Percentiles rank a stretch among this genome's conserved stretches.
phyloP scores from a whole-genome alignment of 2,329 filamentous ascomycete genomes.

The Scleromitrula shiraiana region DNA sequence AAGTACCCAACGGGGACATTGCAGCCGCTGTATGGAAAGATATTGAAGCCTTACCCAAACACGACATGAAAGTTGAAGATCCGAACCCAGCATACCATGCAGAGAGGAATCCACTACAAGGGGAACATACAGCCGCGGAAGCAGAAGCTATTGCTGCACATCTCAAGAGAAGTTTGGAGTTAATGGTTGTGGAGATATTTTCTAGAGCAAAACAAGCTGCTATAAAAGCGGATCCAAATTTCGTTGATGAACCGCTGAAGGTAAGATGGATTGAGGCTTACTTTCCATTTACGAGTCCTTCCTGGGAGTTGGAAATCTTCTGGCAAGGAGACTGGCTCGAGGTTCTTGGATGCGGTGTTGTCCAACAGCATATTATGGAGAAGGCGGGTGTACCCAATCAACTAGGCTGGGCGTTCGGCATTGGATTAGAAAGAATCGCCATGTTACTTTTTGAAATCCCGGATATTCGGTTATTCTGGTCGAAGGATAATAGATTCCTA shows the following conservation, averaged over 20 bases:
- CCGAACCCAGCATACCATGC: slow-evolving; percentile 69
- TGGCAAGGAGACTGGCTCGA: slow-evolving; percentile 95
- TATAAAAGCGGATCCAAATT: slow-evolving; percentile 39
- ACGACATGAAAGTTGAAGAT: slow-evolving; percentile 73
- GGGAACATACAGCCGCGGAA: slow-evolving; percentile 64
- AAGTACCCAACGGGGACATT: slow-evolving; percentile 49
- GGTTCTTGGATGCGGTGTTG: slow-evolving; percentile 85
- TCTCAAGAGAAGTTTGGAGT: slow-evolving; percentile 80
- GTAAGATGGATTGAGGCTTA: slow-evolving; percentile 95
- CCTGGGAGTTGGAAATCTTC: slow-evolving; percentile 93
- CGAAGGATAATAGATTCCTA: slow-evolving; percentile 74
- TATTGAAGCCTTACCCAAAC: slow-evolving; percentile 61
- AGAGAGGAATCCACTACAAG: slow-evolving; percentile 76
- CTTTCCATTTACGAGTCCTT: slow-evolving; percentile 94
- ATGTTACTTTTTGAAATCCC: slow-evolving; percentile 97
- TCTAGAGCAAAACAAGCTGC: slow-evolving; percentile 64
- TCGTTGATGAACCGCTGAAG: slow-evolving; percentile 62
- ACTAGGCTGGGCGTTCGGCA: slow-evolving; percentile 90
- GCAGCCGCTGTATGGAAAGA: slow-evolving; percentile 62
- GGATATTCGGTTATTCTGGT: slow-evolving; percentile 97
- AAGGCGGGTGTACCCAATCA: slow-evolving; percentile 68
- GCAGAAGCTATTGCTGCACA: slow-evolving; percentile 77
- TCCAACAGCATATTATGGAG: slow-evolving; percentile 72
- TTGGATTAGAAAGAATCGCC: slow-evolving; percentile 89
- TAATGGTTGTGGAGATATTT: slow-evolving; percentile 86